Conservation (phyloP, 257 asterid genomes). For the Gynochthodes officinalis region DNA sequence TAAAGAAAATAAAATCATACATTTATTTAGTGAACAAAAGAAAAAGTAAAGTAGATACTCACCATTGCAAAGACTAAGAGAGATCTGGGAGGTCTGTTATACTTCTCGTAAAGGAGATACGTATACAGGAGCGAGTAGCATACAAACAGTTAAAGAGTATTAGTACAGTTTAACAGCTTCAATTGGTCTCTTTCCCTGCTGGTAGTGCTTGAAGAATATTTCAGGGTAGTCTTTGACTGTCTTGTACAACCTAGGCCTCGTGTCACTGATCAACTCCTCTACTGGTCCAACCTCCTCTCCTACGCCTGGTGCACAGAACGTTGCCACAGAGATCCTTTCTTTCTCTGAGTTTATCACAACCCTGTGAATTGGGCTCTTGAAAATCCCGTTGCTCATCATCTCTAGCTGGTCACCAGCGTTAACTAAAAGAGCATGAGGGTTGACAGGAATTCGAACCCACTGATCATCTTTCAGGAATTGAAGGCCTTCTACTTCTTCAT, state of each 20-base stretch:
- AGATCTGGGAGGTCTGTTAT: no score
- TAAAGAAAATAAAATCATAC: no score
- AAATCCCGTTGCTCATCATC: constrained; percentile 52
- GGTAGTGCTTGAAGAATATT: constrained; percentile 29
- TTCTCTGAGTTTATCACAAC: constrained; percentile 38
- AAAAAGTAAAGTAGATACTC: no score
- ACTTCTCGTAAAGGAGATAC: no score
- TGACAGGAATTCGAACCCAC: constrained; percentile 52
- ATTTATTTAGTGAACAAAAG: no score
- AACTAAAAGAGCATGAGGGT: constrained; percentile 48
- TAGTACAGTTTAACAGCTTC: constrained; percentile 25
- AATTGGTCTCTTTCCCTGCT: constrained; percentile 40
- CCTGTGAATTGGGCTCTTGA: constrained; percentile 55
- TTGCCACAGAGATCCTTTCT: constrained; percentile 37
- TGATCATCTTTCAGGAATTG: constrained; percentile 49
- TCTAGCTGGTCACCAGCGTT: constrained; percentile 69
- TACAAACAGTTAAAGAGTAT: no score
- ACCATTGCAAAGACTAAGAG: no score
- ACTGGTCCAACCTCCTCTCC: constrained; percentile 38
- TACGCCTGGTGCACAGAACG: constrained; percentile 32
- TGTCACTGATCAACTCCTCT: constrained; percentile 31
- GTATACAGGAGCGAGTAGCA: no score
- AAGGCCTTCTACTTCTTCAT: constrained; percentile 61
- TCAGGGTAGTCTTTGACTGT: constrained; percentile 26
- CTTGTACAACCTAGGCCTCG: constrained; percentile 34